A percentile compares a stretch with the other conserved stretches of the same genome.
These are phyloP conservation scores for Aspergillus baeticus DNA, from an alignment of 495 filamentous ascomycete species.

Conservation along the genomic window DNA sequence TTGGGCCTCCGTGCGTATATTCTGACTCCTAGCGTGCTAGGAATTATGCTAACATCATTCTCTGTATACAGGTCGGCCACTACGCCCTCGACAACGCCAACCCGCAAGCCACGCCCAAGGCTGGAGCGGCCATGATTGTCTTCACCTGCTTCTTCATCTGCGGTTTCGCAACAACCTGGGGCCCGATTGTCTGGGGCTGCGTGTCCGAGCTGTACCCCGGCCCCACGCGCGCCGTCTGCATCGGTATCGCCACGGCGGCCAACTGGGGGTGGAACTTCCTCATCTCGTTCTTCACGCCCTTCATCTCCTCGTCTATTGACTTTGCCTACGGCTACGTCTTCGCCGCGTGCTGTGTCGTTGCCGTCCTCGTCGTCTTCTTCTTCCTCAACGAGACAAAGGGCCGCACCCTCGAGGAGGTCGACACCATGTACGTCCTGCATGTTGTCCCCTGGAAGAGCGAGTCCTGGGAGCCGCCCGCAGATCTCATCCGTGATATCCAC, in stretches of 20 bases:
- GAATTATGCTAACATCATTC: no score
- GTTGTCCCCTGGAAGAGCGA: constrained; percentile 66
- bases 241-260: constrained; percentile 73
- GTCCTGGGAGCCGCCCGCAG: constrained; percentile 56
- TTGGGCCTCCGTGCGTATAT: constrained; percentile 45
- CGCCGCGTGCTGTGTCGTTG: constrained; percentile 65
- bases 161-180: constrained; percentile 66
- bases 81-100: constrained; percentile 43
- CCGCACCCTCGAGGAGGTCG: constrained; percentile 73
- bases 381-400: constrained; percentile 73
- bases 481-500: constrained; percentile 35
- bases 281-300: constrained; percentile 81
- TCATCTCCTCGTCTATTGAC: constrained; percentile 66
- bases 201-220: constrained; percentile 81
- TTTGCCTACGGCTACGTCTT: constrained; percentile 82
- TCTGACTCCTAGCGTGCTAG: no score
- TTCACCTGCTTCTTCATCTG: constrained; percentile 71
- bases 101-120: constrained; percentile 51
- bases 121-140: constrained; percentile 73
- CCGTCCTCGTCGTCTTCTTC: constrained; percentile 68
- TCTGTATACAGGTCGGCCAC: constrained; percentile 49
- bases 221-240: constrained; percentile 70
- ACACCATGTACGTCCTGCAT: constrained; percentile 78
- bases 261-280: constrained; percentile 95
- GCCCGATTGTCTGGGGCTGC: constrained; percentile 79